Conservation (phyloP, 2,329 filamentous ascomycete species). For the Fusarium citri region DNA sequence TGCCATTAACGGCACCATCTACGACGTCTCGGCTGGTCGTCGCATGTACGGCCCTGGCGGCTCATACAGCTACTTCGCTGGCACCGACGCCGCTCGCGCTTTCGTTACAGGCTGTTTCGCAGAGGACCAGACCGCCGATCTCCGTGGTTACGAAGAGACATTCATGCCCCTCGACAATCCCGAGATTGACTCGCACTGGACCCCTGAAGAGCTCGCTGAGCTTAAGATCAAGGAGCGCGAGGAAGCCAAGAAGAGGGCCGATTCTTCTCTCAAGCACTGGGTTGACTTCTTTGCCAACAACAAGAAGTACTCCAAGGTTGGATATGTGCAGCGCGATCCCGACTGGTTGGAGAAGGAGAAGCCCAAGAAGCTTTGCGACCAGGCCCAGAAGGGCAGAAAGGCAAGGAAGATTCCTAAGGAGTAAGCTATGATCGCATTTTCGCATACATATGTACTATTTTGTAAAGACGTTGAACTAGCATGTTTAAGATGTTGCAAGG, state of each 20-base stretch:
- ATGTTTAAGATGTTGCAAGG: not conserved
- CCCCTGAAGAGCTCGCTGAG: slow-evolving; percentile 63
- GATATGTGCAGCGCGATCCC: slow-evolving; percentile 73
- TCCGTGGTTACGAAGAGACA: slow-evolving; percentile 89
- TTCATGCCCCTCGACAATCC: slow-evolving; percentile 75
- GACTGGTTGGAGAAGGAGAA: slow-evolving; percentile 72
- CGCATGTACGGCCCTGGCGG: slow-evolving; percentile 85
- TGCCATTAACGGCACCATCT: slow-evolving; percentile 88
- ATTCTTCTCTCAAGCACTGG: slow-evolving; percentile 81
- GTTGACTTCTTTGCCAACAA: slow-evolving; percentile 82
- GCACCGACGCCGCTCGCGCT: slow-evolving; percentile 84
- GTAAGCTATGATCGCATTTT: not conserved
- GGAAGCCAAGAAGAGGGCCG: slow-evolving; percentile 72
- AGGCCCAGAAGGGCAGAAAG: slow-evolving; percentile 69
- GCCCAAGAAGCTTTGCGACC: slow-evolving; percentile 74
- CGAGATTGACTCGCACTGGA: slow-evolving; percentile 69
- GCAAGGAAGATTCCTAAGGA: slow-evolving; percentile 58
- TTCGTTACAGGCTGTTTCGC: slow-evolving; percentile 95
- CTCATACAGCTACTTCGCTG: slow-evolving; percentile 87
- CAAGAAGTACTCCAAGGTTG: slow-evolving; percentile 84
- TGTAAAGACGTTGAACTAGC: not conserved
- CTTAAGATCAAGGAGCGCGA: slow-evolving; percentile 72
- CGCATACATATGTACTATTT: not conserved
- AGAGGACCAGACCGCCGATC: slow-evolving; percentile 84
- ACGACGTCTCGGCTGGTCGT: slow-evolving; percentile 79